phyloP scores from a whole-genome alignment of 148 eudicot species.

The Diospyros kaki region DNA sequence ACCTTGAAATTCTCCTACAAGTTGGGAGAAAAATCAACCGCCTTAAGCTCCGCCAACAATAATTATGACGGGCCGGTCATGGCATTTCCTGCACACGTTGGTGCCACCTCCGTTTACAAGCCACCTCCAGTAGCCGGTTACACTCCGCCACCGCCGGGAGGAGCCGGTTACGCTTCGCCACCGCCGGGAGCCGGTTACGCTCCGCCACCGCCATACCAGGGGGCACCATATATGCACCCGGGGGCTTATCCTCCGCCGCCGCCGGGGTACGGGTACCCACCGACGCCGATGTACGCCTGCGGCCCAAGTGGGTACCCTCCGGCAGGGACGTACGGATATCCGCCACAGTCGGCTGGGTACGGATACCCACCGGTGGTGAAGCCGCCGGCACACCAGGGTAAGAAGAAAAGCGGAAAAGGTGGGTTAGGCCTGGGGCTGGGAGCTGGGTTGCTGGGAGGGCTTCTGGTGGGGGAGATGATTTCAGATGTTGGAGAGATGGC shows the following conservation, averaged over 20 bases:
- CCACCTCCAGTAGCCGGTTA: no score
- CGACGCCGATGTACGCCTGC: background rate
- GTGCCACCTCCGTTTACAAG: no score
- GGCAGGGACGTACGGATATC: constrained; percentile 15
- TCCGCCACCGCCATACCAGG: background rate
- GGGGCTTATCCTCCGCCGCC: background rate
- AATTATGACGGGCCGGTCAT: constrained; percentile 18
- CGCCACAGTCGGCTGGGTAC: constrained; percentile 15
- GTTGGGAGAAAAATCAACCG: constrained; percentile 41
- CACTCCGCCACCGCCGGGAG: background rate
- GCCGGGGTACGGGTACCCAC: constrained; percentile 10
- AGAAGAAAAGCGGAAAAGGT: constrained; percentile 14
- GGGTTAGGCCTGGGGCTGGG: constrained; percentile 32
- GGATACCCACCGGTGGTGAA: constrained; percentile 15
- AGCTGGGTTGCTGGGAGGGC: constrained; percentile 38
- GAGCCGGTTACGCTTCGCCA: no score
- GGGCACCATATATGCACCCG: background rate
- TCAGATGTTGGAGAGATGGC: constrained; percentile 30
- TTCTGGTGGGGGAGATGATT: constrained; percentile 36
- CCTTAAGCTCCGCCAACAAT: background rate
- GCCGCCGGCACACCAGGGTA: constrained; percentile 1
- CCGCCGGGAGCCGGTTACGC: no score
- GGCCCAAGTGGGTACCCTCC: background rate
- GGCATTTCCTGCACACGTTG: constrained; percentile 17
- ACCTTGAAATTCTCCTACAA: constrained; percentile 38